A percentile compares a stretch with the other conserved stretches of the same genome.
Conservation (phyloP, 495 filamentous ascomycete genomes). For the Aspergillus coremiiformis region DNA sequence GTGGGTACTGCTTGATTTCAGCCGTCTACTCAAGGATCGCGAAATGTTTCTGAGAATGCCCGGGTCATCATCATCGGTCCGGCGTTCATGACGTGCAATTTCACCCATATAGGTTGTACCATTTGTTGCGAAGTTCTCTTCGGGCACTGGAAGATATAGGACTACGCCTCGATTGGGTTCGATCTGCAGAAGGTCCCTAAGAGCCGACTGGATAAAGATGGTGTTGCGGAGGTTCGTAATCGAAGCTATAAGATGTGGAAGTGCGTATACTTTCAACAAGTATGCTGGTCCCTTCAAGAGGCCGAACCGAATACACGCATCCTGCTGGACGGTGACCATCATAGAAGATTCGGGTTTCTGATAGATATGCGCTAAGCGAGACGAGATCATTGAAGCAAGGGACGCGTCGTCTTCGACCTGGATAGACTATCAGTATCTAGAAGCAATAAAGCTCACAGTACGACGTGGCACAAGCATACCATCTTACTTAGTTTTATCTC, state of each 20-base stretch:
- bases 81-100: conserved; percentile 52
- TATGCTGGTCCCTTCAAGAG: conserved; percentile 74
- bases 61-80: conserved; percentile 26
- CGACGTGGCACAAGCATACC: conserved; percentile 42
- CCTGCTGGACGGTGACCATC: conserved; percentile 63
- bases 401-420: conserved; percentile 32
- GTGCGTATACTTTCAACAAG: conserved; percentile 65
- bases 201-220: conserved; percentile 58
- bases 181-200: conserved; percentile 63
- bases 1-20: conserved; percentile 26
- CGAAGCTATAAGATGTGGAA: conserved; percentile 60
- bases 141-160: conserved; percentile 58
- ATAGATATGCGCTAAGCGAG: conserved; percentile 64
- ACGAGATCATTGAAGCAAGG: conserved; percentile 61
- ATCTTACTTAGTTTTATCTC: conserved; percentile 81
- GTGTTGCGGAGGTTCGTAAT: conserved; percentile 79
- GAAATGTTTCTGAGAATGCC: conserved; percentile 29
- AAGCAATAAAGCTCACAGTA: neutral
- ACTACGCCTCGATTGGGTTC: conserved; percentile 55
- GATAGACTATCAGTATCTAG: neutral
- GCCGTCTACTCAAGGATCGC: conserved; percentile 29
- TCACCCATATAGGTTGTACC: conserved; percentile 63
- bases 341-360: conserved; percentile 63
- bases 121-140: conserved; percentile 64
- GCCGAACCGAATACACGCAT: conserved; percentile 67